phyloP scores from a whole-genome alignment of 768 basidiomycete species.

The Amanita phalloides region DNA sequence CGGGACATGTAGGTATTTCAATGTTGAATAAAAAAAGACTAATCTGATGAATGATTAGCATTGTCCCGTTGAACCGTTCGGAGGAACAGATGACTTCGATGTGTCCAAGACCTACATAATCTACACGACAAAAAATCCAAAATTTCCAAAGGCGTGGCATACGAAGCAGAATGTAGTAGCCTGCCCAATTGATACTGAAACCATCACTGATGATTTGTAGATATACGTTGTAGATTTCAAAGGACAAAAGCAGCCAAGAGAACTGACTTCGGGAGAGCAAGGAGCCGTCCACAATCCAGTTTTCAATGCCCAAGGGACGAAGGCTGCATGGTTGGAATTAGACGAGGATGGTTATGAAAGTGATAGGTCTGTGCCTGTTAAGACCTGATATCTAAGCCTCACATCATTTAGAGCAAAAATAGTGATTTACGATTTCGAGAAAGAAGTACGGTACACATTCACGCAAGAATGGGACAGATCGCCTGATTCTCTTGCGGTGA shows the following conservation, averaged over 20 bases:
- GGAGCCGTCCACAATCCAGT: constrained; percentile 73
- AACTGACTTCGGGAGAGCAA: constrained; percentile 76
- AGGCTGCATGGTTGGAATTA: constrained; percentile 83
- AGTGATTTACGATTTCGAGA: constrained; percentile 65
- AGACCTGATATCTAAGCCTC: not conserved
- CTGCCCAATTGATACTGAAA: not conserved
- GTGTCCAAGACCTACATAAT: constrained; percentile 59
- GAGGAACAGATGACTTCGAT: constrained; percentile 75
- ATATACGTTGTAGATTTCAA: constrained; percentile 59
- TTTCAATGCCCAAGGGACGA: constrained; percentile 54
- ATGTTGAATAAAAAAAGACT: not conserved
- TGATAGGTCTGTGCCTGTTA: constrained; percentile 42
- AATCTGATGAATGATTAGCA: constrained; percentile 26
- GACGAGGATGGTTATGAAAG: constrained; percentile 84
- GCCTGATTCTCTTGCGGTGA: constrained; percentile 47
- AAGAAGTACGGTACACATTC: constrained; percentile 57
- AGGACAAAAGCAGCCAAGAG: constrained; percentile 37
- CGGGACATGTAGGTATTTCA: constrained; percentile 47
- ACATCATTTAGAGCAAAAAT: constrained; percentile 47
- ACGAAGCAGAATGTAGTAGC: constrained; percentile 73
- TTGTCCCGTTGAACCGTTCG: constrained; percentile 77
- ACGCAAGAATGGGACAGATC: constrained; percentile 85
- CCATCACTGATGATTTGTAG: constrained; percentile 21
- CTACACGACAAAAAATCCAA: constrained; percentile 80
- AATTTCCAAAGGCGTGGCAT: constrained; percentile 69